Evolutionary conservation across 495 filamentous ascomycete genomes (phyloP).

Genomic region (Aspergillus cristatus): DNA sequence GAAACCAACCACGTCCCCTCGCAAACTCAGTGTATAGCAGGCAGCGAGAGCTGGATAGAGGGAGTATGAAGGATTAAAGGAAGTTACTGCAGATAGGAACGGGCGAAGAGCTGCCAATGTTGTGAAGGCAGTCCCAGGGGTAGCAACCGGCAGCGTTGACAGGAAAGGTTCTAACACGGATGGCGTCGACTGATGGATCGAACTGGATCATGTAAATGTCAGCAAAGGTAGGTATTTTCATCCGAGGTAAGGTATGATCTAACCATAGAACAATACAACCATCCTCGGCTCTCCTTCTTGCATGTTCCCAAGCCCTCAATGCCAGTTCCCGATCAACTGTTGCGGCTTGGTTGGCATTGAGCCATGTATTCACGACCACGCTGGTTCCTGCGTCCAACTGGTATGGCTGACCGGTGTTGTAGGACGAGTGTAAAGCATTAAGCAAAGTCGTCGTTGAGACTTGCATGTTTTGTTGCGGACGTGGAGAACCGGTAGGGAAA

Average conservation of each 20-base stretch:
- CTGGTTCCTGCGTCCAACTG: conserved; percentile 84
- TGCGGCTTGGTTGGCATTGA: conserved; percentile 75
- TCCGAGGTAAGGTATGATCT: not conserved
- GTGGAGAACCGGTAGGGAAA: conserved; percentile 41
- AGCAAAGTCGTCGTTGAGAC: conserved; percentile 88
- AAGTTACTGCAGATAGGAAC: conserved; percentile 79
- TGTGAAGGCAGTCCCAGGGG: conserved; percentile 64
- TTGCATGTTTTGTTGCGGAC: conserved; percentile 61
- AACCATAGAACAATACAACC: conserved; percentile 87
- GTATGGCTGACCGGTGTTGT: conserved; percentile 72
- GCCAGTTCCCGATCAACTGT: conserved; percentile 74
- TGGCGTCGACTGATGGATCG: conserved; percentile 80
- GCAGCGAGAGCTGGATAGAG: conserved; percentile 74
- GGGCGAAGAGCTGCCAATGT: conserved; percentile 72
- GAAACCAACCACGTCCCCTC: conserved; percentile 67
- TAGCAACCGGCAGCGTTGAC: conserved; percentile 63
- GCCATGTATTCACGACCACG: conserved; percentile 91
- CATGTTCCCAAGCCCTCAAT: conserved; percentile 91
- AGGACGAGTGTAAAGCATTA: conserved; percentile 83
- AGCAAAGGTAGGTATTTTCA: too few species aligned
- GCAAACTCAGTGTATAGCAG: conserved; percentile 69
- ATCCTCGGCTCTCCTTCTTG: conserved; percentile 87
- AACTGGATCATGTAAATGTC: conserved; percentile 45
- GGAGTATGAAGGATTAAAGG: conserved; percentile 77
- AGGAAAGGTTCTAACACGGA: conserved; percentile 78